A percentile compares a stretch with the other conserved stretches of the same genome.
Evolutionary conservation across 176 grass and related monocot species (phyloP).

Genomic region (Rhynchospora pubera): DNA sequence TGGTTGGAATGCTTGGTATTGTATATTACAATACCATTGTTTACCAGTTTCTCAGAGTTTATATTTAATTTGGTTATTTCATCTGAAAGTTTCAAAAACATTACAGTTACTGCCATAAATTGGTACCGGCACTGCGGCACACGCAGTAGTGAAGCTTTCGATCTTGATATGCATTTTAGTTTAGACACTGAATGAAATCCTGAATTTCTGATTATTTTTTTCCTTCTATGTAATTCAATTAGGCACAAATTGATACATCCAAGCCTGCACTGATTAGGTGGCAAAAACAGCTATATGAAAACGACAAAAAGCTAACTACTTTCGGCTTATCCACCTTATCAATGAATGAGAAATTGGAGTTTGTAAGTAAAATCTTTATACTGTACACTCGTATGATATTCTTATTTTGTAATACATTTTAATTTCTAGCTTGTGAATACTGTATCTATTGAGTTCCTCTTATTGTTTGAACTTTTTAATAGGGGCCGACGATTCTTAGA

Average conservation of each 20-base stretch:
- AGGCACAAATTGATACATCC: conserved; percentile 22
- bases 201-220: background rate
- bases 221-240: background rate
- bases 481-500: conserved; percentile 39
- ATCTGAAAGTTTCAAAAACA: background rate
- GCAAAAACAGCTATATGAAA: conserved; percentile 46
- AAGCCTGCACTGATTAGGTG: conserved; percentile 32
- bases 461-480: conserved; percentile 6
- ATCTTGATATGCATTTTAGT: background rate
- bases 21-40: background rate
- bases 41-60: background rate
- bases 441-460: background rate
- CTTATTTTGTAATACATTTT: background rate
- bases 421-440: background rate
- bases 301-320: conserved; percentile 51
- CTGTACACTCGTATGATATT: background rate
- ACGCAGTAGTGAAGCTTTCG: background rate
- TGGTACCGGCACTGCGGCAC: background rate
- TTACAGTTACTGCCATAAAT: background rate
- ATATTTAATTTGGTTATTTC: background rate
- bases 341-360: conserved; percentile 25
- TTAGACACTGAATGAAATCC: too few species aligned
- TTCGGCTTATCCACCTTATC: conserved; percentile 21
- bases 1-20: background rate
- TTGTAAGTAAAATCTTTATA: conserved; percentile 38